Conservation (phyloP, 176 grass and related monocot genomes). For the Tuctoria greenei region DNA sequence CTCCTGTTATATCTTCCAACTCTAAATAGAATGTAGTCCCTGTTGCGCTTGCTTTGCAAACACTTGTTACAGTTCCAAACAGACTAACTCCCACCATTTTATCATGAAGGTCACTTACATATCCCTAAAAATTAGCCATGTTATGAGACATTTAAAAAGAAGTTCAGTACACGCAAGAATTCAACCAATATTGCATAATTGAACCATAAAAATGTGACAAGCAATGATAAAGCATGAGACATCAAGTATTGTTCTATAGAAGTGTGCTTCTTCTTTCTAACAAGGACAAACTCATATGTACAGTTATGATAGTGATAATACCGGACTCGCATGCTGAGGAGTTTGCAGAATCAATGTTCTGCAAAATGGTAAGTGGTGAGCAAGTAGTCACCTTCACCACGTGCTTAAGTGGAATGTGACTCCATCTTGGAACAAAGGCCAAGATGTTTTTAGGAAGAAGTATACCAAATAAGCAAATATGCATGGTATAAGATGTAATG, state of each 20-base stretch:
- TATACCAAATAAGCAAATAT: slow-evolving; percentile 1
- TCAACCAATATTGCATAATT: neutral
- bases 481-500: slow-evolving; percentile 13
- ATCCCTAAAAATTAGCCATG: slow-evolving; percentile 46
- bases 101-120: slow-evolving; percentile 69
- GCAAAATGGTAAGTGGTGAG: neutral
- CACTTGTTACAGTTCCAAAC: slow-evolving; percentile 62
- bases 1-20: slow-evolving; percentile 77
- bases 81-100: slow-evolving; percentile 86
- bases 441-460: neutral
- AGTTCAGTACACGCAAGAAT: neutral
- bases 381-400: neutral
- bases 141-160: slow-evolving; percentile 1
- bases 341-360: neutral
- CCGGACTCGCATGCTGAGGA: slow-evolving; percentile 10
- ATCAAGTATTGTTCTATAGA: slow-evolving; percentile 27
- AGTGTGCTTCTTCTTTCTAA: slow-evolving; percentile 9
- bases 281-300: neutral
- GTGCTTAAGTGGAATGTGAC: neutral
- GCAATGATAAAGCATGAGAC: neutral
- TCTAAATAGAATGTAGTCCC: slow-evolving; percentile 62
- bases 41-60: slow-evolving; percentile 58
- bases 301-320: neutral
- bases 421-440: slow-evolving; percentile 6
- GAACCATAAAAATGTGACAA: slow-evolving; percentile 6